Base-by-base conservation (phyloP, 164 flowering plant species). In the Cinnamomum micranthum region DNA sequence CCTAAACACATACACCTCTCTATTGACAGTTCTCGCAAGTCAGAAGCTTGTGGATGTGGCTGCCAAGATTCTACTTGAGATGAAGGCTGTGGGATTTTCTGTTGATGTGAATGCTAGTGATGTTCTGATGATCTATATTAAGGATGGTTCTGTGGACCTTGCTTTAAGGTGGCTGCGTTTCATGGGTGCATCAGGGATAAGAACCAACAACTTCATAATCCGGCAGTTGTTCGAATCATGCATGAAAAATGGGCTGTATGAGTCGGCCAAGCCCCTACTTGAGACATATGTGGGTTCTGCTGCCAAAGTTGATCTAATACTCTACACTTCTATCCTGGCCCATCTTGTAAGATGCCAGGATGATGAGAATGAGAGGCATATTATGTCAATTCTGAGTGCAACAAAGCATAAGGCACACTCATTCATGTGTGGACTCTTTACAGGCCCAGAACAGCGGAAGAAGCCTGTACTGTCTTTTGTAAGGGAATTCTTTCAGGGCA, bases 41-140 rank as follows among this genome's bases (percentile, higher is more conserved):
- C 92, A 91, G 86, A 95, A 92, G 82, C 97, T 95, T 50, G 96
- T 95, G 23, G 98, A 95, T 85, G 95, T 95, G 76, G 98, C 99
- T 75, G 99, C 97, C 59, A 95, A 93, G 82, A 80, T 95, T 77
- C 82, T 95, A 66, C 90, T 95, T 35, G 99, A 95, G 82, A 95
- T 95, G 99, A 93, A 93, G 80, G 82, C 93, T 50, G 85, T 89
- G 90, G 98, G 98, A 41, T 92, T 80, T 77, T 83, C 97, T 50
- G 95, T 89, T 60, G 98, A 93, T 83, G 94, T 95, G 77, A 88
- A 84, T 82, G 99, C 99, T 67, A 93, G 99, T 82, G 98, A 93
- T 83, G 90, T 95, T 74, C 76, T 95, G 22, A 93, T 93, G 98
- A 89, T 95, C 69, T 95, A 89, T 73, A 90, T 95, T 47, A 95